Percentiles rank a stretch among this genome's conserved stretches.
Evolutionary conservation across 257 asterid species (phyloP).

Genomic region (Capsicum chinense): DNA sequence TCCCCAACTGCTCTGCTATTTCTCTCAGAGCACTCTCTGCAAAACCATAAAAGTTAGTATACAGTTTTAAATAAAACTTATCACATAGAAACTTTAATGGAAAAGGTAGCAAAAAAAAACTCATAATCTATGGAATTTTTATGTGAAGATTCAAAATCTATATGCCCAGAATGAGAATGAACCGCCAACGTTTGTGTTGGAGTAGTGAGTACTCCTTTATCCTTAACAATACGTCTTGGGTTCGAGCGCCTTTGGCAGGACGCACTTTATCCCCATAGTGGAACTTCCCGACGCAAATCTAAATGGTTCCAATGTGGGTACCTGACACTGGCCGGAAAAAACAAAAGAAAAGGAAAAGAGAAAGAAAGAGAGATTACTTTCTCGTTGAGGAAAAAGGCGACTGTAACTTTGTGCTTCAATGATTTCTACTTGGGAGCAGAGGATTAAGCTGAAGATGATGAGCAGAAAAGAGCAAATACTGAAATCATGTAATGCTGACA

Average conservation of each 20-base stretch:
- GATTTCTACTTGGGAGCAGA: neutral
- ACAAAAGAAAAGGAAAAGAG: neutral
- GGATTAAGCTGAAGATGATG: neutral
- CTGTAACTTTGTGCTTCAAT: conserved; percentile 10
- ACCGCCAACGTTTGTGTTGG: too few relatives aligned
- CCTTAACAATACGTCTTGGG: too few relatives aligned
- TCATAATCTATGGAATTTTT: neutral
- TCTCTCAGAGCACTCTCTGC: conserved; percentile 33
- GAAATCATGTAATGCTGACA: neutral
- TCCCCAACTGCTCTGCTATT: conserved; percentile 34
- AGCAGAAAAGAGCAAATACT: neutral
- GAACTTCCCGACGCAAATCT: too few relatives aligned
- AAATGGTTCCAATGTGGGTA: too few relatives aligned
- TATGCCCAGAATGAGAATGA: neutral
- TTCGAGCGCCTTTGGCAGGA: too few relatives aligned
- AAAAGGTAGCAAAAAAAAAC: neutral
- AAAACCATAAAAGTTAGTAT: neutral
- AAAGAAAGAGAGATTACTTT: conserved; percentile 2
- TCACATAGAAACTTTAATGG: too few relatives aligned
- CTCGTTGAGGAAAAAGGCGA: conserved; percentile 26
- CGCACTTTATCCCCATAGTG: too few relatives aligned
- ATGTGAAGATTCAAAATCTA: neutral
- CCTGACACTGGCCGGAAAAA: too few relatives aligned
- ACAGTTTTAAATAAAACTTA: neutral
- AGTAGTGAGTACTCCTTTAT: too few relatives aligned